A percentile compares a stretch with the other conserved stretches of the same genome.
phyloP scores from a whole-genome alignment of 257 asterid genomes.

The Ocimum tenuiflorum region DNA sequence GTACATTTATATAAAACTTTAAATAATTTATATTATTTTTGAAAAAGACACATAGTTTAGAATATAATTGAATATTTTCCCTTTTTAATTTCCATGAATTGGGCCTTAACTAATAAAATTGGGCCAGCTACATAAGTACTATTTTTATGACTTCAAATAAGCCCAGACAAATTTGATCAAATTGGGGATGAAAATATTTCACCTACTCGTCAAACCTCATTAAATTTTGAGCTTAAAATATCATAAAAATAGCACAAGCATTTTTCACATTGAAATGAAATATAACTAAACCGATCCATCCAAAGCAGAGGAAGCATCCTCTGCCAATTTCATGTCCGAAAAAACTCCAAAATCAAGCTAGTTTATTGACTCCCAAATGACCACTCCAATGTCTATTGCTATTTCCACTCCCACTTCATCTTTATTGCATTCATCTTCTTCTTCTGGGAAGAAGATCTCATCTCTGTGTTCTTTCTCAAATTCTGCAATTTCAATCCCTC shows the following conservation, averaged over 20 bases:
- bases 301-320: conserved; percentile 2
- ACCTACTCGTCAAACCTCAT: neutral
- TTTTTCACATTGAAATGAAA: conserved; percentile 9
- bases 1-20: too few relatives aligned
- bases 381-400: conserved; percentile 45
- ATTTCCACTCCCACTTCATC: conserved; percentile 40
- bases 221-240: neutral
- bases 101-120: neutral
- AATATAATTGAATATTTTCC: too few relatives aligned
- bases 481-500: conserved; percentile 39
- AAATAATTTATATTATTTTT: too few relatives aligned
- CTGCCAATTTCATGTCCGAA: conserved; percentile 24
- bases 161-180: neutral
- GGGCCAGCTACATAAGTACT: too few relatives aligned
- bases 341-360: conserved; percentile 21
- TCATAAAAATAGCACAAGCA: neutral
- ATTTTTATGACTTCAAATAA: too few relatives aligned
- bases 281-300: neutral
- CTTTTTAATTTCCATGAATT: too few relatives aligned
- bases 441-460: conserved; percentile 18
- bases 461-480: conserved; percentile 31
- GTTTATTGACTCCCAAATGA: conserved; percentile 20
- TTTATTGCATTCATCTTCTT: conserved; percentile 22
- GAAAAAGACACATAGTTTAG: too few relatives aligned
- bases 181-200: neutral